Base-by-base conservation (phyloP, 202 grass and related monocot genomes). In the Sporobolus alterniflorus region DNA sequence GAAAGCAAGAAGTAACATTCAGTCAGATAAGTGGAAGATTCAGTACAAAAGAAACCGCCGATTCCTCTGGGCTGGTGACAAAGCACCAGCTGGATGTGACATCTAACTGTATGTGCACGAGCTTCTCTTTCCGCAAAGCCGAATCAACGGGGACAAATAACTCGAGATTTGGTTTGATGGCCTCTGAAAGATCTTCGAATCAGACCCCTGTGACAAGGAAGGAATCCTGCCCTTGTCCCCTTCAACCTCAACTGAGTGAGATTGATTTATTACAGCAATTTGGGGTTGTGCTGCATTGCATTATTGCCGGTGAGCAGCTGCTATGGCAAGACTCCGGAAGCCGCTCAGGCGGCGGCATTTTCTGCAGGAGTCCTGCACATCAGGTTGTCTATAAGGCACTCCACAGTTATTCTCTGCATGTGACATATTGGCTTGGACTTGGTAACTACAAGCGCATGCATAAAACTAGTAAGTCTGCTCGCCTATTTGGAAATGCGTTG, bases 341-440 rank as follows among this genome's bases (percentile, higher is more conserved):
- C n/a, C n/a, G n/a, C n/a, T n/a, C n/a, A n/a, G n/a, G n/a, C n/a
- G n/a, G n/a, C n/a, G n/a, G n/a, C n/a, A n/a, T n/a, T n/a, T n/a
- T n/a, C n/a, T n/a, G n/a, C n/a, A n/a, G n/a, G n/a, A n/a, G n/a
- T n/a, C n/a, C n/a, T n/a, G n/a, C n/a, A n/a, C n/a, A n/a, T n/a
- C 36, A 39, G 36, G 1, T 39, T 39, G 5, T 39, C 36, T 39
- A 39, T 7, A 39, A 7, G 36, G 36, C 36, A 39, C 36, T 39
- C 36, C 7, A 39, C 36, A 39, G 7, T 39, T 39, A 7, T 39
- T 3, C n/a, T 47, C n/a, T 82, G 26, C 67, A 14, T 71, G 67
- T 26, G 36, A 78, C 80, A 67, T 40, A 57, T 52, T 82, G 68
- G 14, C 65, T 50, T 82, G 69, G 16, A 51, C 43, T 5, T 40